phyloP scores from a whole-genome alignment of 352 stramenopile species.

The Phytopythium montanum region DNA sequence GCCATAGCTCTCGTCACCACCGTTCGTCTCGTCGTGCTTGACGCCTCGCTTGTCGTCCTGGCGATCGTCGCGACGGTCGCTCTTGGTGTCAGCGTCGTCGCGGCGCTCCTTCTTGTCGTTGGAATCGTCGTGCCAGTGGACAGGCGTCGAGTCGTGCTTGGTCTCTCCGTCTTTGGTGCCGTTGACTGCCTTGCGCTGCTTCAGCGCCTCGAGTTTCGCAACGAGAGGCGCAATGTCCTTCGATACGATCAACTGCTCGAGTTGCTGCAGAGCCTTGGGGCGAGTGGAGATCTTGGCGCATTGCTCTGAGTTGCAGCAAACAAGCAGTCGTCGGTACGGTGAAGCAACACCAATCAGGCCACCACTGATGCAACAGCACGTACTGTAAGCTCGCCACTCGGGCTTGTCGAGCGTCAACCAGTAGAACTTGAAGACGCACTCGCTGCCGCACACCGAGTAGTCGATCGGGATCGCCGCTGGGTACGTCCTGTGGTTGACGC shows the following conservation, averaged over 20 bases:
- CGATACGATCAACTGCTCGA: background rate
- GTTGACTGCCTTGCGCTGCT: background rate
- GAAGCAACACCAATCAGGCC: background rate
- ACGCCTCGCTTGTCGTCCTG: background rate
- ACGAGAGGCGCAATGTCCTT: background rate
- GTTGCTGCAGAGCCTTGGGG: background rate
- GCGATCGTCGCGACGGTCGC: background rate
- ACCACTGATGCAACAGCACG: background rate
- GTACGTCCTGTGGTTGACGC: conserved; percentile 16
- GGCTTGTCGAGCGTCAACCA: conserved; percentile 29
- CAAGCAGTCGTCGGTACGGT: background rate
- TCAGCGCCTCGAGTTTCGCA: background rate
- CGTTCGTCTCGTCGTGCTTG: background rate
- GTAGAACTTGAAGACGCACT: conserved; percentile 35
- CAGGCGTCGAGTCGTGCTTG: background rate
- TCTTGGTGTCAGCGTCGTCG: background rate
- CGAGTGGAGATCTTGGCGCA: background rate
- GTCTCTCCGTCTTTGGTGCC: background rate
- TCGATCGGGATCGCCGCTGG: conserved; percentile 30
- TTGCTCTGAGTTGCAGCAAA: conserved; percentile 5
- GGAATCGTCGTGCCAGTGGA: background rate
- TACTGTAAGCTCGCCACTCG: conserved; percentile 28
- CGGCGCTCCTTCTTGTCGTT: background rate
- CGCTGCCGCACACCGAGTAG: conserved; percentile 27
- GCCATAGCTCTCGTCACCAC: background rate